These are phyloP conservation scores for Handroanthus guayacan DNA, from an alignment of 257 asterid species.

Conservation along the genomic window DNA sequence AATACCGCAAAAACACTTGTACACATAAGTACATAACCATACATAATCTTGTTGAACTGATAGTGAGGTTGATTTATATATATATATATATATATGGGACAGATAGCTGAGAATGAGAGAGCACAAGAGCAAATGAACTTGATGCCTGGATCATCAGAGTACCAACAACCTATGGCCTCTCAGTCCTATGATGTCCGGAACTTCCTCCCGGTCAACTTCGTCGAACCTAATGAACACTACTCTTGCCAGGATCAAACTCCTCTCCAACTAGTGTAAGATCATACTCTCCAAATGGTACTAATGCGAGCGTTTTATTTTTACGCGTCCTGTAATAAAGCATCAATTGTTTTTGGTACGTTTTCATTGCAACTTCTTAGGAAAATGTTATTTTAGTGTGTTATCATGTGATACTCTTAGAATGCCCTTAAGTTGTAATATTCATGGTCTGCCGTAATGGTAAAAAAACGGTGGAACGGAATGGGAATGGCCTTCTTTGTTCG, in stretches of 20 bases:
- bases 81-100: slow-evolving; percentile 19
- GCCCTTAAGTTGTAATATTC: too few species aligned
- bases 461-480: too few species aligned
- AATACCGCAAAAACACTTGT: not conserved
- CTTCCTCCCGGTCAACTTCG: slow-evolving; percentile 73
- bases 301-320: too few species aligned
- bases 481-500: too few species aligned
- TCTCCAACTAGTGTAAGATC: slow-evolving; percentile 79
- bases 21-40: not conserved
- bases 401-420: too few species aligned
- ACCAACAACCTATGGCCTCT: slow-evolving; percentile 52
- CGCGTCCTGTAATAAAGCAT: too few species aligned
- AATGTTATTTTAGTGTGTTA: too few species aligned
- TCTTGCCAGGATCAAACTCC: slow-evolving; percentile 78
- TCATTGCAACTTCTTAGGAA: too few species aligned
- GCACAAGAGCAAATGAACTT: slow-evolving; percentile 75
- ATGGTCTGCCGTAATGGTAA: too few species aligned
- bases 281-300: too few species aligned
- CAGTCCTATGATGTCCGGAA: slow-evolving; percentile 69
- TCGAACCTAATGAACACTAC: slow-evolving; percentile 77
- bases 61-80: too few species aligned
- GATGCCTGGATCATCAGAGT: slow-evolving; percentile 60
- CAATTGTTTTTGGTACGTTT: too few species aligned
- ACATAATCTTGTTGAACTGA: not conserved
- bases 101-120: slow-evolving; percentile 90